Evolutionary conservation across 2,329 filamentous ascomycete species (phyloP), one percentile per base, ranked within the genome.

Genomic region (Botrytis hyacinthi): DNA sequence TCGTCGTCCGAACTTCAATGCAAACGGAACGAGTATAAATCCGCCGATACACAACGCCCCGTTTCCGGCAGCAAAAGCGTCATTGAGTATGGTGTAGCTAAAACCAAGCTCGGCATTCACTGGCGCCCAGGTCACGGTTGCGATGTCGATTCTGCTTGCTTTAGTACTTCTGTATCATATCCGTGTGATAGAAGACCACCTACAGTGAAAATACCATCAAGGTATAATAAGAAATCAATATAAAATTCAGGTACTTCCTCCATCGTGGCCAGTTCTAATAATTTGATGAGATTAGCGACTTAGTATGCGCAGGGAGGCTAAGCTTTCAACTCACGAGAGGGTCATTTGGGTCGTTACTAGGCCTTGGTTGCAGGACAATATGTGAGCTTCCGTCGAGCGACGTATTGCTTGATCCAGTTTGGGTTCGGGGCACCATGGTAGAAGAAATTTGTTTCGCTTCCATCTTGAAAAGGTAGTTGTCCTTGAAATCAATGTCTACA

Each of bases 301-400:
- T 29, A 6, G 3, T 3, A 18, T 32, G 3, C 0, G 16, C 1
- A 57, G 26, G 3, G 0, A 4, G 51, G 14, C 8, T 29, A 29
- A 57, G 51, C n/a, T 4, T 57, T 18, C 14, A 57, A 57, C 51
- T 29, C 14, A 57, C 51, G 3, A 57, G n/a, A 29, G 51, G 51
- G 14, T 57, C 51, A 9, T 57, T 57, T 57, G 51, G 51, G n/a
- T 57, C 51, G n/a, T 29, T 57, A 4, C 51, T 57, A 2, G 51
- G 51, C n/a, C 51, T 29, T 57, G 51, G 51, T 29, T 57, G 51
- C 14, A 57, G 7, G 14, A 57, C 29, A 8, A 57, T 2, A 18
- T 29, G 51, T 57, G 51, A 1, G 3, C 14, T 57, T 57, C 6
- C n/a, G 2, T 29, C n/a, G 14, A 29, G 51, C 5, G 51, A 57